Conservation (phyloP, 805 yeast genomes). For the Candida mattraensis region DNA sequence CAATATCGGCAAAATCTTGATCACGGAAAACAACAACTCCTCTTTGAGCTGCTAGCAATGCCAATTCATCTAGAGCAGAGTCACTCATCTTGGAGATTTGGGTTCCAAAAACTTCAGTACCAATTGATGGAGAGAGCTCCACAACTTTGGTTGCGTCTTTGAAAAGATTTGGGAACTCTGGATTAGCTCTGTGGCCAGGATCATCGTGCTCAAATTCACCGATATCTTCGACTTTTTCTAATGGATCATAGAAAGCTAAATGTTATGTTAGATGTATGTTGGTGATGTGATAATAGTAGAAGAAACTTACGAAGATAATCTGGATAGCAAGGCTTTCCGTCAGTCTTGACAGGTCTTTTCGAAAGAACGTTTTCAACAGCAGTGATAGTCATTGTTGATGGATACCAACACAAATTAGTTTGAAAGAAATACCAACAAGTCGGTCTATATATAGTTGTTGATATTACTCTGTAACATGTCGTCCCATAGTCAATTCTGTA, state of each 20-base stretch:
- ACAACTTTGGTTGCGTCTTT: slow-evolving; percentile 16
- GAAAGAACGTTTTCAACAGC: slow-evolving; percentile 6
- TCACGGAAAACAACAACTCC: slow-evolving; percentile 67
- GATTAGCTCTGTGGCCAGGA: slow-evolving; percentile 44
- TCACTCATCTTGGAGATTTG: slow-evolving; percentile 56
- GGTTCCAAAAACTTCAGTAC: slow-evolving; percentile 59
- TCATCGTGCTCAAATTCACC: slow-evolving; percentile 18
- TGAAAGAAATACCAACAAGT: not conserved
- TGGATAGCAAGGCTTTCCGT: slow-evolving; percentile 16
- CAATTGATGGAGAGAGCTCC: slow-evolving; percentile 66
- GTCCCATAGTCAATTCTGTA: too few species aligned
- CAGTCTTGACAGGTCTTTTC: slow-evolving; percentile 11
- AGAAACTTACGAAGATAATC: slow-evolving; percentile 16
- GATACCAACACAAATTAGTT: not conserved
- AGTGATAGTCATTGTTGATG: slow-evolving; percentile 7
- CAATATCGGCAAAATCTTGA: slow-evolving; percentile 61
- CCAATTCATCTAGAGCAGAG: slow-evolving; percentile 66
- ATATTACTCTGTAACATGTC: too few species aligned
- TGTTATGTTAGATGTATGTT: slow-evolving; percentile 1
- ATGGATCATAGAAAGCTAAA: slow-evolving; percentile 19
- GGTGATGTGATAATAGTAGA: not conserved
- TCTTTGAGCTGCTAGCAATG: slow-evolving; percentile 63
- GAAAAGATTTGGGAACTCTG: slow-evolving; percentile 48
- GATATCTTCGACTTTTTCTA: slow-evolving; percentile 20
- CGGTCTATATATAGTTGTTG: too few species aligned